Percentiles rank a stretch among this genome's conserved stretches.
phyloP scores from a whole-genome alignment of 768 basidiomycete genomes.

The Tephrocybe sp. region DNA sequence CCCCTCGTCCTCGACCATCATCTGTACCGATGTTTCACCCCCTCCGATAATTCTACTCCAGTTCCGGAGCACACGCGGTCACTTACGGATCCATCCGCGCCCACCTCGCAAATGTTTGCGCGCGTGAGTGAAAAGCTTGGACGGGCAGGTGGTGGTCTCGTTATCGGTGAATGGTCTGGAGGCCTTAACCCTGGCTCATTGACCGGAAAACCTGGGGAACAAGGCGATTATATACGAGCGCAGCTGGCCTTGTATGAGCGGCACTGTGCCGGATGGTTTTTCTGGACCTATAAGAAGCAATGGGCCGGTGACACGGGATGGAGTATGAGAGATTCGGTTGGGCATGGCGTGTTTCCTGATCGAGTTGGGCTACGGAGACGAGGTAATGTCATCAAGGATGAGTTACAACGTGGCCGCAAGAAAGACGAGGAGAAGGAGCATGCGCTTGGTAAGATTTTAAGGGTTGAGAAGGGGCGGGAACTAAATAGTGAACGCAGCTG shows the following conservation, averaged over 20 bases:
- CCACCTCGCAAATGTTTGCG: conserved; percentile 37
- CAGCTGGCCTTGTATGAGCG: conserved; percentile 66
- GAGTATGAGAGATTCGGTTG: conserved; percentile 65
- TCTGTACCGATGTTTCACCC: conserved; percentile 78
- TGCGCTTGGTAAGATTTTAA: conserved; percentile 28
- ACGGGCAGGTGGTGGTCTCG: conserved; percentile 37
- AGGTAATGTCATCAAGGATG: conserved; percentile 17
- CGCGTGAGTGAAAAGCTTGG: conserved; percentile 32
- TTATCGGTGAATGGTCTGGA: conserved; percentile 81
- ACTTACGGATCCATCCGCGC: conserved; percentile 39
- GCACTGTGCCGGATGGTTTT: conserved; percentile 72
- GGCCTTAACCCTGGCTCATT: conserved; percentile 67
- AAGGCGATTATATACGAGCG: conserved; percentile 50
- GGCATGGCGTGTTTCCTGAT: conserved; percentile 58
- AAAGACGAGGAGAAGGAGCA: conserved; percentile 25
- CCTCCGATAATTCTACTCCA: conserved; percentile 48
- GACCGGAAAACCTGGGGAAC: conserved; percentile 32
- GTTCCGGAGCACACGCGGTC: conserved; percentile 53
- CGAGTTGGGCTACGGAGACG: conserved; percentile 42
- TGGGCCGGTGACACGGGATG: conserved; percentile 66
- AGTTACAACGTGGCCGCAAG: conserved; percentile 18
- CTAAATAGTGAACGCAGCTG: conserved; percentile 23
- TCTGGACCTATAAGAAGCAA: conserved; percentile 83
- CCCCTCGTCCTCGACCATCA: conserved; percentile 77
- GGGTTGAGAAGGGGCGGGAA: conserved; percentile 5